Evolutionary conservation across 306 rosid species (phyloP), one percentile per base, ranked within the genome.

Genomic region (Quercus mongolica): DNA sequence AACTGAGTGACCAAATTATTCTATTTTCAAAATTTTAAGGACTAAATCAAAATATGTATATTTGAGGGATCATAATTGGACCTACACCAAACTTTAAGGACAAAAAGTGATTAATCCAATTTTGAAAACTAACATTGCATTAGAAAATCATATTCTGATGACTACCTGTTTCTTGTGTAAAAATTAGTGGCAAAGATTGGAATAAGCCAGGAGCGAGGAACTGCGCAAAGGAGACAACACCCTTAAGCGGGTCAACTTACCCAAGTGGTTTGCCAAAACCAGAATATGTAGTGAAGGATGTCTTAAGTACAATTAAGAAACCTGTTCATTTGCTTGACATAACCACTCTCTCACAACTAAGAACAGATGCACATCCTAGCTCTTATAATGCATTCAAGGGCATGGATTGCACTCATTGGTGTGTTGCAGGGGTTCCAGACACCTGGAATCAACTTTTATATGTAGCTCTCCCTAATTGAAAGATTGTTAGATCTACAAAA

Each of bases 321-420:
- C 87, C 87, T 26, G 76, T 89, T 84, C 85, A 87, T 4, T 35
- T 90, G 70, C 83, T 92, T 1, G 64, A 92, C 85, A 90, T 92
- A 9, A 90, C 95, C 67, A 84, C 85, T 23, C 83, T 92, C 12
- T 87, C 97, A 20, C 89, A 89, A 21, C 83, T 92, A 8, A 90
- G 97, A 84, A 92, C 87, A 85, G 95, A 90, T 83, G 95, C 82
- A 49, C 97, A 92, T 81, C 89, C 92, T 7, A 78, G 90, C 71
- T 46, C 80, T 69, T 84, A 84, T 71, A 92, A 87, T 79, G 87
- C 20, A 19, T 83, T 87, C 70, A 83, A 6, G 57, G 87, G 85
- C 82, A 89, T 90, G 95, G 97, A 90, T 13, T 92, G 93, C 72
- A 87, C 92, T 4, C 95, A 90, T 82, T 92, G 97, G 97, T 92